Conservation (phyloP, 2,329 filamentous ascomycete species). For the Aspergillus eucalypticola region DNA sequence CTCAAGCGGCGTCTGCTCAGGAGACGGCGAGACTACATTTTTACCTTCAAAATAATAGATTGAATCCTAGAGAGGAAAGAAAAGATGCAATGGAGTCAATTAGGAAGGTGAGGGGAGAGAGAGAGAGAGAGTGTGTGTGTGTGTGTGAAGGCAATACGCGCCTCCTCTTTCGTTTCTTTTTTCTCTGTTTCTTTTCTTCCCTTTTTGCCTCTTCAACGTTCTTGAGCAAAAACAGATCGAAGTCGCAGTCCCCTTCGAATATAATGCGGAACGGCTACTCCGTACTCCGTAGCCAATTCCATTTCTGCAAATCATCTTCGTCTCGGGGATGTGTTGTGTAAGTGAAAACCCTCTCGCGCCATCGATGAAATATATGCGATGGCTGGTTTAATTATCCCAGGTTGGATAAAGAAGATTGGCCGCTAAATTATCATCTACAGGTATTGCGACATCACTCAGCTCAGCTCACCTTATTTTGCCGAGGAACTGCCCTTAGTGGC, state of each 20-base stretch:
- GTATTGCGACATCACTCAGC: background rate
- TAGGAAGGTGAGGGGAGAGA: background rate
- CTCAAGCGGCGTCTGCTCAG: background rate
- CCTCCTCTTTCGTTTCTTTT: background rate
- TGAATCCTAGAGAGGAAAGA: background rate
- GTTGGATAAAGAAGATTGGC: background rate
- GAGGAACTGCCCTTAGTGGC: background rate
- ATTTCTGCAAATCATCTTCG: background rate
- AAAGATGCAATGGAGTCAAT: background rate
- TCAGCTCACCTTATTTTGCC: conserved; percentile 2
- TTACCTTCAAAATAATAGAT: background rate
- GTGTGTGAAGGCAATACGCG: background rate
- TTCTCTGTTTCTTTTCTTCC: background rate
- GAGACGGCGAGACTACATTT: background rate
- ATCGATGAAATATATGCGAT: background rate
- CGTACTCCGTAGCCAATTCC: background rate
- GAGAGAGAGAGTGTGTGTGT: no score
- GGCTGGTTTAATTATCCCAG: background rate
- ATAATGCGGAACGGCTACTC: background rate
- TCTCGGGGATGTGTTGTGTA: background rate
- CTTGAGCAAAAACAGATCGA: background rate
- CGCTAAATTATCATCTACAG: background rate
- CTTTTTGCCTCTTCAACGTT: background rate
- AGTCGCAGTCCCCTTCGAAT: background rate
- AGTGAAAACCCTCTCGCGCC: background rate